Percentiles rank a stretch among this genome's conserved stretches.
These are phyloP conservation scores for Penicillium manginii DNA, from an alignment of 495 filamentous ascomycete genomes.

Conservation along the genomic window DNA sequence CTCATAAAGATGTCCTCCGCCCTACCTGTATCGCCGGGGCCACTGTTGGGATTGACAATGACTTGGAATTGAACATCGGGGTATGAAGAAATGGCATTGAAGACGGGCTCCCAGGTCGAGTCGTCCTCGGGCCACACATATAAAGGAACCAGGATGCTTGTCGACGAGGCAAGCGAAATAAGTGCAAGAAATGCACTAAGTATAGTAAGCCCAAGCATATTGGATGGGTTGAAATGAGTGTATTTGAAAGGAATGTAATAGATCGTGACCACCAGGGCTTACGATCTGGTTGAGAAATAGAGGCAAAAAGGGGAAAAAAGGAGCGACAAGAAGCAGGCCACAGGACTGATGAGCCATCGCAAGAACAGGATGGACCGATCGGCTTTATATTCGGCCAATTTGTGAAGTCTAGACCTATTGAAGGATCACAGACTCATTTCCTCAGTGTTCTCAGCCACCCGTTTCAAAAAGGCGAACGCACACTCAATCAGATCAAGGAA, in stretches of 20 bases:
- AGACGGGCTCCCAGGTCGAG: constrained; percentile 47
- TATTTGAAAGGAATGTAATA: constrained; percentile 9
- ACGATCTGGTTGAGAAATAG: not conserved
- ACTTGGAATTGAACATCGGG: constrained; percentile 42
- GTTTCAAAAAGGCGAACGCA: constrained; percentile 8
- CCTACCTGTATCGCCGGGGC: constrained; percentile 42
- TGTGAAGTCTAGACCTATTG: not conserved
- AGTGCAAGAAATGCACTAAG: constrained; percentile 10
- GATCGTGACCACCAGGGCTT: constrained; percentile 1
- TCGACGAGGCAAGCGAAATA: constrained; percentile 13
- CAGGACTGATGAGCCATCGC: constrained; percentile 5
- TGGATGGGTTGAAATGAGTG: not conserved
- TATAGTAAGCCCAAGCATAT: constrained; percentile 15
- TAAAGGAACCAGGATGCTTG: constrained; percentile 51
- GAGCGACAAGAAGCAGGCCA: constrained; percentile 10
- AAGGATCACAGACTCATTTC: constrained; percentile 11
- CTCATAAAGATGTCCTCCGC: not conserved
- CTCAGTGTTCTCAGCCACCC: constrained; percentile 4
- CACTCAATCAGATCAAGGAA: not conserved
- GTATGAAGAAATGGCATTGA: constrained; percentile 37
- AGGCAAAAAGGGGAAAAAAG: constrained; percentile 10
- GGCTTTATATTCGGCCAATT: not conserved
- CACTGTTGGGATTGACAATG: constrained; percentile 51
- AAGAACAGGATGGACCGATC: not conserved
- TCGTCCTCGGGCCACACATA: constrained; percentile 50